Base-by-base conservation (phyloP, 2,329 filamentous ascomycete species). In the Coniella vitis region DNA sequence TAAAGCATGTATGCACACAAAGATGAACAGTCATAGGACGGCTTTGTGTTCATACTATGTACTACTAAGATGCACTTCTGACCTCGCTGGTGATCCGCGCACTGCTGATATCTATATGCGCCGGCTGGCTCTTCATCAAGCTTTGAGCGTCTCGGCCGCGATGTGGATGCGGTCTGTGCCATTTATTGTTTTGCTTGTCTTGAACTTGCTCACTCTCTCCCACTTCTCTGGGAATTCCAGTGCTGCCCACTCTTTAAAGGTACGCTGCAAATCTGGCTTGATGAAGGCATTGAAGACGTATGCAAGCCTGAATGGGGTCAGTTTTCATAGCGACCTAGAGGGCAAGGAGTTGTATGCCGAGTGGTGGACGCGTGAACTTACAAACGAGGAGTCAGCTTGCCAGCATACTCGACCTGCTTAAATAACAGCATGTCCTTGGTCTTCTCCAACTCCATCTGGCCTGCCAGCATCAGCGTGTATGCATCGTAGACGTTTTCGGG, bases 391-490 rank as follows among this genome's bases (percentile, higher is more conserved):
- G 86, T 82, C n/a, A 86, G 84, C 54, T 73, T 73, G 49, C 81
- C 72, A 10, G 86, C 87, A 48, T 83, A 78, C 49, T 81, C 79
- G 43, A 72, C 71, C 55, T 84, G 76, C 70, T 87, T 87, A 25
- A 78, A 74, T 56, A 81, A 73, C 38, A 95, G 71, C 31, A 87
- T 70, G 49, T 73, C 69, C 57, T 82, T 78, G 3, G 83, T 83
- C 57, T 86, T 81, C 17, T 87, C 79, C 40, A 87, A 74, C 43
- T 84, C 74, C 20, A 81, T 83, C 55, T 88, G 86, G 3, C 83
- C 82, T 0, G 86, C 87, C 48, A 95, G 65, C 1, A 87, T 87
- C 8, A 82, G 86, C 41, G 86, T 72, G 63, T 95, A 97, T 1
- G 84, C 81, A 17, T 79, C 79, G 66, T 87, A 91, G 12, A 97